A percentile compares a stretch with the other conserved stretches of the same genome.
Conservation (phyloP, 371 early-diverging fungal species). For the Umbelopsis sp. region DNA sequence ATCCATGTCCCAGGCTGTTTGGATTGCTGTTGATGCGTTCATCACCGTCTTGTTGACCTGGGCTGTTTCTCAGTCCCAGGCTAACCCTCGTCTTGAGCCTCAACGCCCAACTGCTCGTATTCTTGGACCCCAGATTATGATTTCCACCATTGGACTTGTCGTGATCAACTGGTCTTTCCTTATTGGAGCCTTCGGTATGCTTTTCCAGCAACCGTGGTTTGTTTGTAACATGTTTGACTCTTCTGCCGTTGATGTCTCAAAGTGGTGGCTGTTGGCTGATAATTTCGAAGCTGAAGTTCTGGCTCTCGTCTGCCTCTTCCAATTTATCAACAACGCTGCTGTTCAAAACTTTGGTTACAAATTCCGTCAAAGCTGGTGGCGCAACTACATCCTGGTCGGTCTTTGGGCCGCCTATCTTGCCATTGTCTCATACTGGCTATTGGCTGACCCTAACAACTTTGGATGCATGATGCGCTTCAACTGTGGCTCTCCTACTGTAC, state of each 20-base stretch:
- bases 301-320: constrained; percentile 61
- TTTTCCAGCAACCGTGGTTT: constrained; percentile 70
- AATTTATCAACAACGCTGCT: constrained; percentile 66
- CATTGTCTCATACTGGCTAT: constrained; percentile 55
- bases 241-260: constrained; percentile 58
- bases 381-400: constrained; percentile 58
- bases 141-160: constrained; percentile 67
- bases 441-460: constrained; percentile 74
- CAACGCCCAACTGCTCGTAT: constrained; percentile 74
- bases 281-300: constrained; percentile 70
- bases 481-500: constrained; percentile 62
- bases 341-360: constrained; percentile 69
- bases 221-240: constrained; percentile 75
- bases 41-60: constrained; percentile 68
- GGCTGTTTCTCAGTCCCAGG: constrained; percentile 67
- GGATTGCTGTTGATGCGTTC: constrained; percentile 74
- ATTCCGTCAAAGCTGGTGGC: constrained; percentile 64
- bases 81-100: constrained; percentile 56
- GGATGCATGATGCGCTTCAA: constrained; percentile 73
- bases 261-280: constrained; percentile 82
- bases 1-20: constrained; percentile 60
- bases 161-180: constrained; percentile 67
- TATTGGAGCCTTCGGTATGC: constrained; percentile 48
- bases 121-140: constrained; percentile 69
- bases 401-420: constrained; percentile 58